These are phyloP conservation scores for Malus sieversii DNA, from an alignment of 306 rosid species.

Conservation along the genomic window DNA sequence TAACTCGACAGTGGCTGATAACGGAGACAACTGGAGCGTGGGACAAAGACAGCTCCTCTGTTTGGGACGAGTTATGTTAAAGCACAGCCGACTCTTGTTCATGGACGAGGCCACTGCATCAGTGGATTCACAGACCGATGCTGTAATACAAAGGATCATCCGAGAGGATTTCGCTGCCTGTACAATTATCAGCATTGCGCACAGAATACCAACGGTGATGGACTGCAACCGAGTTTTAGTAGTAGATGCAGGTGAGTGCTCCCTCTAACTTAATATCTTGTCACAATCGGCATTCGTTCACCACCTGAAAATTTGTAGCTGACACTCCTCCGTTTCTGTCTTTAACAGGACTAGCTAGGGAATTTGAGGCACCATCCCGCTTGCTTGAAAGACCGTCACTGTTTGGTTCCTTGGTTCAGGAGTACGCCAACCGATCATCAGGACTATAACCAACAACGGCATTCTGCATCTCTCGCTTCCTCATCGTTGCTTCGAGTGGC, in stretches of 20 bases:
- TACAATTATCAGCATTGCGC: conserved; percentile 95
- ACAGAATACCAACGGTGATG: conserved; percentile 95
- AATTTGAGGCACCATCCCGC: conserved; percentile 69
- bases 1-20: conserved; percentile 49
- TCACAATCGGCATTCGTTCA: neutral
- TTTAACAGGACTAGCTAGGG: conserved; percentile 61
- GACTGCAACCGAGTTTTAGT: conserved; percentile 82
- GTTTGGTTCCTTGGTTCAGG: conserved; percentile 81
- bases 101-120: conserved; percentile 99
- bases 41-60: conserved; percentile 96
- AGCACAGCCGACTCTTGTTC: conserved; percentile 72
- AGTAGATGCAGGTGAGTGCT: conserved; percentile 63
- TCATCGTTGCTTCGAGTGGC: neutral
- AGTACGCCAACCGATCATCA: conserved; percentile 74
- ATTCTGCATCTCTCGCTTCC: neutral
- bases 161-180: conserved; percentile 79
- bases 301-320: neutral
- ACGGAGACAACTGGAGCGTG: conserved; percentile 98
- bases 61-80: conserved; percentile 86
- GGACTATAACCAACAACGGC: conserved; percentile 31
- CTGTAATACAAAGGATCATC: conserved; percentile 76
- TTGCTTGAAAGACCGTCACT: conserved; percentile 70
- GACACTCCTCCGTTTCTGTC: neutral
- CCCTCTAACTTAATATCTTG: neutral
- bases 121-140: conserved; percentile 92